phyloP scores from a whole-genome alignment of 75 land plant species.

The Pinus tabuliformis region DNA sequence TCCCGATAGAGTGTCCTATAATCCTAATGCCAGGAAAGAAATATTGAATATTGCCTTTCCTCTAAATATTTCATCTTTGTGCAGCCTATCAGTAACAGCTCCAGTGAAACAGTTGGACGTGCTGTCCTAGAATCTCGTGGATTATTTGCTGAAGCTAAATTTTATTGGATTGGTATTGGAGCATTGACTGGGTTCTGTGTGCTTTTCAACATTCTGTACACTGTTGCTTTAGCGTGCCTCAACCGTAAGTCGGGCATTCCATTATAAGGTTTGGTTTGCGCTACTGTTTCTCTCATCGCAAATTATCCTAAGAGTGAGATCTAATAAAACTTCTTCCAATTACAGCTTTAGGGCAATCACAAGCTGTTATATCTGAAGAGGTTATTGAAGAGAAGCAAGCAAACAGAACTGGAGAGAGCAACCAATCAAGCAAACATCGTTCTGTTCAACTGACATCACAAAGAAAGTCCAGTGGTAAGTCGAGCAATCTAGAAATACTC shows the following conservation, averaged over 20 bases:
- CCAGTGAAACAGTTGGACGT: slow-evolving; percentile 9
- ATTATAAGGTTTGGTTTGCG: background rate
- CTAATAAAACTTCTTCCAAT: background rate
- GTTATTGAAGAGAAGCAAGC: slow-evolving; percentile 19
- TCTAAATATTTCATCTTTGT: slow-evolving; percentile 1
- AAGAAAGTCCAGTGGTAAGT: slow-evolving; percentile 22
- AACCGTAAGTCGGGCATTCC: background rate
- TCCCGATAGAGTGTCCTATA: background rate
- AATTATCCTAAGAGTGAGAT: background rate
- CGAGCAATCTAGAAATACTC: background rate
- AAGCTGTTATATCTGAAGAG: slow-evolving; percentile 49
- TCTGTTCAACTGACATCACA: slow-evolving; percentile 28
- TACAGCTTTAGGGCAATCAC: slow-evolving; percentile 58
- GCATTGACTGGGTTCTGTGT: slow-evolving; percentile 27
- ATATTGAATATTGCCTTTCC: background rate
- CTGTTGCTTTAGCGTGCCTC: background rate
- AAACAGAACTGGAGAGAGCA: slow-evolving; percentile 18
- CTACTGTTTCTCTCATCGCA: background rate
- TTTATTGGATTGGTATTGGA: slow-evolving; percentile 41
- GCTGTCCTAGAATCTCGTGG: slow-evolving; percentile 24
- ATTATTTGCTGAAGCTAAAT: slow-evolving; percentile 21
- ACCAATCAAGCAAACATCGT: background rate
- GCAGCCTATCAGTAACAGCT: slow-evolving; percentile 1
- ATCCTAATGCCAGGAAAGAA: background rate
- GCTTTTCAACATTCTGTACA: slow-evolving; percentile 25